These are phyloP conservation scores for Herpetospermum pedunculosum DNA, from an alignment of 306 rosid genomes.

Conservation along the genomic window DNA sequence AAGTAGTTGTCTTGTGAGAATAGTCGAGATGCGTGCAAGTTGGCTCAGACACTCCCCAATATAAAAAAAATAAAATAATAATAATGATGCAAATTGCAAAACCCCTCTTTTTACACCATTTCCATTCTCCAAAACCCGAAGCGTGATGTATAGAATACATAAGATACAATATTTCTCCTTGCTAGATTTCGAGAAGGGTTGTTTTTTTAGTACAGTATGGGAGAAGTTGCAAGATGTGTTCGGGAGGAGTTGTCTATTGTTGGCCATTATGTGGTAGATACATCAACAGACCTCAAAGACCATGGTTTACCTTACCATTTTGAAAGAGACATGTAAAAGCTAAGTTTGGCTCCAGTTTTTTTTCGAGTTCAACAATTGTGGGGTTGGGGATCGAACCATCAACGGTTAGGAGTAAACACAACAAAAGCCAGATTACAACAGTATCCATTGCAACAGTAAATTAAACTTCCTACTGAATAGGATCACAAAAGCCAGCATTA, in stretches of 20 bases:
- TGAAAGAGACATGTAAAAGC: background rate
- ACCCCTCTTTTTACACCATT: background rate
- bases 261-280: background rate
- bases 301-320: background rate
- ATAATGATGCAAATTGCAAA: background rate
- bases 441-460: background rate
- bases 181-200: background rate
- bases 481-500: background rate
- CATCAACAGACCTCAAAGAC: background rate
- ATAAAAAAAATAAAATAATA: background rate
- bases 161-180: background rate
- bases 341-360: background rate
- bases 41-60: background rate
- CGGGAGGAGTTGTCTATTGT: background rate
- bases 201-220: background rate
- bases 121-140: background rate
- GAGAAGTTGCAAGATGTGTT: background rate
- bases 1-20: background rate
- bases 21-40: background rate
- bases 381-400: no score
- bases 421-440: background rate
- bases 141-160: background rate
- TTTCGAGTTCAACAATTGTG: no score
- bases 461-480: background rate
- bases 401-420: no score